A percentile compares a stretch with the other conserved stretches of the same genome.
Conservation (phyloP, 805 yeast genomes). For the Kodamaea restingae region DNA sequence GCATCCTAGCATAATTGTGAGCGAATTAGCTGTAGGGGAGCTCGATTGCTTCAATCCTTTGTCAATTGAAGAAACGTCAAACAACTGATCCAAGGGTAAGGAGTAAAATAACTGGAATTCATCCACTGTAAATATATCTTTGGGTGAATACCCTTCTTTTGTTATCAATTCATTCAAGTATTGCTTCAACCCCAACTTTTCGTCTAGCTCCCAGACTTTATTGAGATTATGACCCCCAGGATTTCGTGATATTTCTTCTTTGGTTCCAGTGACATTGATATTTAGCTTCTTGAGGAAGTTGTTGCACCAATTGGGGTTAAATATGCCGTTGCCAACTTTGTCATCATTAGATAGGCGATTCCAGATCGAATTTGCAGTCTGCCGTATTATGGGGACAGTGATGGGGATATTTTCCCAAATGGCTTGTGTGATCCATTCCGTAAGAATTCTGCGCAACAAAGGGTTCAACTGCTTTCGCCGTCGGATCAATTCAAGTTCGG, state of each 20-base stretch:
- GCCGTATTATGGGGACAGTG: slow-evolving; percentile 58
- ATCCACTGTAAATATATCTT: slow-evolving; percentile 55
- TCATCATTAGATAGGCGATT: slow-evolving; percentile 49
- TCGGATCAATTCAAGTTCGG: slow-evolving; percentile 48
- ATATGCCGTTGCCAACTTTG: slow-evolving; percentile 63
- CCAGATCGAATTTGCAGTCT: slow-evolving; percentile 64
- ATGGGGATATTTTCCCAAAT: slow-evolving; percentile 65
- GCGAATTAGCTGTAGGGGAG: slow-evolving; percentile 37
- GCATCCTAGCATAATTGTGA: slow-evolving; percentile 58
- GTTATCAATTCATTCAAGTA: slow-evolving; percentile 33
- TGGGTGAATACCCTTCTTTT: slow-evolving; percentile 38
- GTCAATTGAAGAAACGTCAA: slow-evolving; percentile 42
- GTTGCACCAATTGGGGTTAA: slow-evolving; percentile 59
- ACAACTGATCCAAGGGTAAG: slow-evolving; percentile 56
- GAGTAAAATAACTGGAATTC: slow-evolving; percentile 59
- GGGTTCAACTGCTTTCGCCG: slow-evolving; percentile 55
- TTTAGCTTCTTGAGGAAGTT: slow-evolving; percentile 46
- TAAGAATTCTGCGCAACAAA: slow-evolving; percentile 51
- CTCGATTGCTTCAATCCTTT: slow-evolving; percentile 38
- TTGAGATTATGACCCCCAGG: slow-evolving; percentile 29
- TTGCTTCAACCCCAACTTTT: slow-evolving; percentile 45
- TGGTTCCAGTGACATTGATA: slow-evolving; percentile 46
- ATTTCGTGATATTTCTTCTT: slow-evolving; percentile 35
- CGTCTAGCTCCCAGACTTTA: slow-evolving; percentile 61
- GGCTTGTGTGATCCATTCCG: slow-evolving; percentile 69